Evolutionary conservation across 2,329 filamentous ascomycete genomes (phyloP).

Genomic region (Neoscytalidium dimidiatum): DNA sequence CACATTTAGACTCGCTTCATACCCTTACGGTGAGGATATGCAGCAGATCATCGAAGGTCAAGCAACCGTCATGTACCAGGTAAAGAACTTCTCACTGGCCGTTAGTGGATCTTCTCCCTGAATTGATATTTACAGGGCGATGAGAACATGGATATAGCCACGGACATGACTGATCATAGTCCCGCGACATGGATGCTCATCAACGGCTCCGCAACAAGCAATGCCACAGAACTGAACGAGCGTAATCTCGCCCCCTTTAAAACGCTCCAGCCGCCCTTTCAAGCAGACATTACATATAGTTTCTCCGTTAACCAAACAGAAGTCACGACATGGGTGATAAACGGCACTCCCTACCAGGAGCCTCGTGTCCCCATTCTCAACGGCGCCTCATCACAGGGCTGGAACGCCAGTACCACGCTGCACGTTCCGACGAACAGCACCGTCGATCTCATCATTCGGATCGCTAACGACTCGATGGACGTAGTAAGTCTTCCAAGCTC

Average conservation of each 20-base stretch:
- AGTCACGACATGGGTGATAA: neutral
- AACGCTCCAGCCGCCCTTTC: neutral
- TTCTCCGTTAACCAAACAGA: neutral
- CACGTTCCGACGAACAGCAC: slow-evolving; percentile 3
- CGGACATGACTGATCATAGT: neutral
- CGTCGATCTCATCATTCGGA: slow-evolving; percentile 1
- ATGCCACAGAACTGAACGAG: neutral
- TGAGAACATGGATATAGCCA: neutral
- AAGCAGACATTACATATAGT: neutral
- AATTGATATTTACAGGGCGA: neutral
- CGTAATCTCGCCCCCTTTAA: neutral
- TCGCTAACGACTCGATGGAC: slow-evolving; percentile 16
- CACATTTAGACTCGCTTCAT: slow-evolving; percentile 22
- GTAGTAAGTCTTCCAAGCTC: neutral
- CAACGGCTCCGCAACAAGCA: neutral
- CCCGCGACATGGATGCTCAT: neutral
- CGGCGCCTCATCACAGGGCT: neutral
- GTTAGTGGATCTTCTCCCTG: neutral
- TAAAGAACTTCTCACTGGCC: neutral
- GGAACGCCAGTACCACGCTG: neutral
- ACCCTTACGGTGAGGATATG: slow-evolving; percentile 22
- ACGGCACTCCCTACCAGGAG: neutral
- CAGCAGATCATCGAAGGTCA: slow-evolving; percentile 25
- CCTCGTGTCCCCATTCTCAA: neutral
- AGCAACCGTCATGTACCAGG: slow-evolving; percentile 23